Base-by-base conservation (phyloP, 2,329 filamentous ascomycete species). In the Trichoderma citrinoviride region DNA sequence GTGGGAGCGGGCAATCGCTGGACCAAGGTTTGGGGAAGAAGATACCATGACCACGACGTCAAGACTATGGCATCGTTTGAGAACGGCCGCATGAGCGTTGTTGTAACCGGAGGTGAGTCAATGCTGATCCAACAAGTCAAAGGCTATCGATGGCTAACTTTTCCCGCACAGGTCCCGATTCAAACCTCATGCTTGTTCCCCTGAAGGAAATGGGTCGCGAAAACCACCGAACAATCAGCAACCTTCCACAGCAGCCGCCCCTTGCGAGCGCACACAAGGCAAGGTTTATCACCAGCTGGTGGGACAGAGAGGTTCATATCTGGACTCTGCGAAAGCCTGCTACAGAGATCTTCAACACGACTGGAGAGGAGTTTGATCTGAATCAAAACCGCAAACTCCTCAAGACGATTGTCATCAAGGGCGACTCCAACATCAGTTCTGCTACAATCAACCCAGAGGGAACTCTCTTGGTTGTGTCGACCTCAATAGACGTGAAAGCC, bases 11-110 rank as follows among this genome's bases (percentile, higher is more conserved):
- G 83, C 65, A 81, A 83, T 61, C 86, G 89, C 73, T 99, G 95
- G 95, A 86, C 86, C 65, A 94, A 95, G 76, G 83, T 92, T n/a
- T 90, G 87, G 77, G 92, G 96, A 73, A 85, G 91, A 69, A 85
- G 92, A 73, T 93, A 94, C 73, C 95, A 99, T 74, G 87, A 90
- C 52, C 93, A 98, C 76, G 95, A 99, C 79, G 93, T 98, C 72
- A 98, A 98, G 80, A 87, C 92, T 1, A 91, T 98, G 87, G 91
- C 93, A 40, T 88, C 91, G 0, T 98, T 94, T 69, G 95, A 99
- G 76, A 89, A 89, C 60, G 88, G 85, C 57, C 87, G 87, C 56
- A 86, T 97, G 73, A 98, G 92, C 72, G 87, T 98, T 63, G 83
- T 97, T 12, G 91, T 96, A 17, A 96, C 94, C 68, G 95, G 95